Evolutionary conservation across 2,329 filamentous ascomycete genomes (phyloP).

Genomic region (Ophiostoma himal-ulmi): DNA sequence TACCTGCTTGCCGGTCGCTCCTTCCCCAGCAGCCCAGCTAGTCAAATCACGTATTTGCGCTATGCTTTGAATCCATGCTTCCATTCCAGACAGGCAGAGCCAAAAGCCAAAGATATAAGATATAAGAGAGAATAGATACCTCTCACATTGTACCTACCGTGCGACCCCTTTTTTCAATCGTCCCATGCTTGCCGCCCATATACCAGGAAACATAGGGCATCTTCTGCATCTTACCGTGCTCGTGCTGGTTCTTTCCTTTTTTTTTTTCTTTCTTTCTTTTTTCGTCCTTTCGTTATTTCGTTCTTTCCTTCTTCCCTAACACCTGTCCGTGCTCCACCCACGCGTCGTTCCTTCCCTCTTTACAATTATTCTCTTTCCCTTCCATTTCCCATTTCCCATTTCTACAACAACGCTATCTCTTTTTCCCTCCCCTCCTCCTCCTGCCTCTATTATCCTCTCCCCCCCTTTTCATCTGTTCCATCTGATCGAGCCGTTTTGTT

Average conservation of each 20-base stretch:
- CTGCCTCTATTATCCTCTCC: conserved; percentile 4
- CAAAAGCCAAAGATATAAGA: background rate
- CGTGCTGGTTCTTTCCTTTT: conserved; percentile 12
- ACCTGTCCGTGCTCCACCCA: conserved; percentile 17
- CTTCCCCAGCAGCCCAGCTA: background rate
- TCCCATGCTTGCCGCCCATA: conserved; percentile 21
- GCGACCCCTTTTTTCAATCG: conserved; percentile 19
- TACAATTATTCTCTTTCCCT: background rate
- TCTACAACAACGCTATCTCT: conserved; percentile 16
- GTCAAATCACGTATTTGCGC: background rate
- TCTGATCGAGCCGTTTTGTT: background rate
- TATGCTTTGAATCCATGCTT: background rate
- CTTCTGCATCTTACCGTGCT: conserved; percentile 23
- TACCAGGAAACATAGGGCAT: conserved; percentile 6
- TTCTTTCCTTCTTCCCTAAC: background rate
- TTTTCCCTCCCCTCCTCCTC: conserved; percentile 12
- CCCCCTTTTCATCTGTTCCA: background rate
- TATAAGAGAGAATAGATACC: background rate
- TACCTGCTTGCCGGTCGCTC: background rate
- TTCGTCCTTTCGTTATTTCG: background rate
- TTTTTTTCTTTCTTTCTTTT: background rate
- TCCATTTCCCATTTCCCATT: conserved; percentile 12
- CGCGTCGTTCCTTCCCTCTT: conserved; percentile 24
- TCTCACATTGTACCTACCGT: background rate
- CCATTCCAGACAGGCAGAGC: background rate